phyloP scores from a whole-genome alignment of 2,329 filamentous ascomycete species.

The Aaosphaeria pasadenensis region DNA sequence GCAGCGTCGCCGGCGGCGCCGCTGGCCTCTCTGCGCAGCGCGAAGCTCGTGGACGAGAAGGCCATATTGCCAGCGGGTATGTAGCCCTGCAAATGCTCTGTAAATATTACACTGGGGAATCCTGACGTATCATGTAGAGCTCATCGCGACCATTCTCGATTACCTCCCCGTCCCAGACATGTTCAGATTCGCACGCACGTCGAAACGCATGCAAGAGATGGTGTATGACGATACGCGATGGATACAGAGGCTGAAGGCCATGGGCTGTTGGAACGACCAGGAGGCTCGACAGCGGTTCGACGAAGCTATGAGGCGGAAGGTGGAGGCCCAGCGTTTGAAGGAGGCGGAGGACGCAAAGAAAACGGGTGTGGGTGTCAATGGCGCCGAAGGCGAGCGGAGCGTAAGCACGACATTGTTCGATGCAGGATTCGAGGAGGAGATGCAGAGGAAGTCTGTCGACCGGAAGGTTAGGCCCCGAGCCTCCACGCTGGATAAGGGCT shows the following conservation, averaged over 20 bases:
- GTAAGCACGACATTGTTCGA: slow-evolving; percentile 69
- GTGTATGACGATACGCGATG: slow-evolving; percentile 97
- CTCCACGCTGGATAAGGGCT: slow-evolving; percentile 61
- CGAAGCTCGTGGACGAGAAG: slow-evolving; percentile 76
- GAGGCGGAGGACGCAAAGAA: slow-evolving; percentile 39
- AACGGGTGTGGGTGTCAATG: slow-evolving; percentile 33
- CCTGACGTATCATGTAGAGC: slow-evolving; percentile 55
- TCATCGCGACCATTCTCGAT: slow-evolving; percentile 83
- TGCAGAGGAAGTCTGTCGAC: slow-evolving; percentile 44
- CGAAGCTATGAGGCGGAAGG: slow-evolving; percentile 56
- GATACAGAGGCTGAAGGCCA: slow-evolving; percentile 79
- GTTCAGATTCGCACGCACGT: slow-evolving; percentile 79
- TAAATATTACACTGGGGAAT: neutral
- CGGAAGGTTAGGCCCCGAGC: slow-evolving; percentile 21
- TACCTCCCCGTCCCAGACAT: slow-evolving; percentile 84
- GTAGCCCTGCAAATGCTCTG: neutral
- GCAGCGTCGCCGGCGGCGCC: slow-evolving; percentile 45
- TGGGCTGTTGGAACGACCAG: slow-evolving; percentile 88
- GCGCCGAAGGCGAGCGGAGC: slow-evolving; percentile 30
- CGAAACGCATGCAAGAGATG: slow-evolving; percentile 90
- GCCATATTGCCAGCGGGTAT: slow-evolving; percentile 78
- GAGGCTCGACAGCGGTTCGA: slow-evolving; percentile 82
- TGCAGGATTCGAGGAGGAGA: slow-evolving; percentile 64
- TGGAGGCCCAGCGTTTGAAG: slow-evolving; percentile 54
- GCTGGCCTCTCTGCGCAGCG: slow-evolving; percentile 73